Percentiles rank a stretch among this genome's conserved stretches.
Conservation (phyloP, 2,329 filamentous ascomycete genomes). For the Arthroderma uncinatum region DNA sequence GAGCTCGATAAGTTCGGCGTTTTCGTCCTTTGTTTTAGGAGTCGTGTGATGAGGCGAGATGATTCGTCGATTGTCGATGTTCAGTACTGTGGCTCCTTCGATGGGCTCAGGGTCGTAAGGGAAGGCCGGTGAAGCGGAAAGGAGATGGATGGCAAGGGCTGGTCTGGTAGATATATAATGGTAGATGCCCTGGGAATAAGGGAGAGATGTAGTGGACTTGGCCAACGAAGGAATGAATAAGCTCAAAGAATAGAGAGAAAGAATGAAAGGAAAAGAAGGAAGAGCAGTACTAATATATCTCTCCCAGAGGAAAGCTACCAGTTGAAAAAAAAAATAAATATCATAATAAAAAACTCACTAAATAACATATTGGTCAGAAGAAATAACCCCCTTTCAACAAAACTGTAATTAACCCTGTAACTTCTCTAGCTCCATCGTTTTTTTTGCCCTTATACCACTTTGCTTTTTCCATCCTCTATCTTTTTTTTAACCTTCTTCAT, state of each 20-base stretch:
- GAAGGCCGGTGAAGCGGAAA: too few species aligned
- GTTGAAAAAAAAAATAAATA: not conserved
- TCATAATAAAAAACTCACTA: not conserved
- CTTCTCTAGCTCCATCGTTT: constrained; percentile 1
- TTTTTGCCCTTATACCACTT: constrained; percentile 1
- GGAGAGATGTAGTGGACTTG: not conserved
- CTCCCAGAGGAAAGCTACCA: not conserved
- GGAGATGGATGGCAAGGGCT: too few species aligned
- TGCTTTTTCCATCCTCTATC: constrained; percentile 1
- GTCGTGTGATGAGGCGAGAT: too few species aligned
- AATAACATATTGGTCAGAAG: not conserved
- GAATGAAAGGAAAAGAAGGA: not conserved
- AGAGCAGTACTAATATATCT: constrained; percentile 2
- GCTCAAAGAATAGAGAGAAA: not conserved
- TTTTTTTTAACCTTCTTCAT: constrained; percentile 3
- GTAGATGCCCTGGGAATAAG: not conserved
- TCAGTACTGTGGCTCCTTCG: too few species aligned
- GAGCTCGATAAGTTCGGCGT: too few species aligned
- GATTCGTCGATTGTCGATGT: too few species aligned
- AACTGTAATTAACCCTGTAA: not conserved
- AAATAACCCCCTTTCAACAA: constrained; percentile 3
- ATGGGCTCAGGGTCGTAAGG: too few species aligned
- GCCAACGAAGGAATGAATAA: not conserved
- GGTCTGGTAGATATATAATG: not conserved
- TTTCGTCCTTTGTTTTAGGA: too few species aligned